Evolutionary conservation across 1,284 basidiomycete species (phyloP), one percentile per base, ranked within the genome.

Genomic region (Boletus semigastroideus): DNA sequence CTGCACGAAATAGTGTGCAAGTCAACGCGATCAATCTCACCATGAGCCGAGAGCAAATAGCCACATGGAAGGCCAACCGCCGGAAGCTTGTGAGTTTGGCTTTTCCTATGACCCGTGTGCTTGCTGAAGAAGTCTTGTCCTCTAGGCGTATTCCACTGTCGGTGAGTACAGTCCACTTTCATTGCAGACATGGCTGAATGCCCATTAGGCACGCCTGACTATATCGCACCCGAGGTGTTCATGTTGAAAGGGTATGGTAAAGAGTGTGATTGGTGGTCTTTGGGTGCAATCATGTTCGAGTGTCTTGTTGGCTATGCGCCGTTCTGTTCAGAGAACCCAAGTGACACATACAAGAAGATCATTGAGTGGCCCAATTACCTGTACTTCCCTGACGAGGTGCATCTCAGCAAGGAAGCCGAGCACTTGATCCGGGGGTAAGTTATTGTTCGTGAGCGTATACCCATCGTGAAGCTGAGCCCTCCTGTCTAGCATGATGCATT

Each of bases 151-250:
- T 70, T 98, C 95, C 2, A 99, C 96, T 25, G 97, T 99, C 60
- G 97, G 97, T 56, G 96, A 38, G 65, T 66, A 46, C 17, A 25
- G 25, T 25, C 48, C 33, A 28, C 7, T 11, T 25, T 31, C 2
- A 7, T 4, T 4, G 1, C n/a, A 19, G 13, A 38, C 31, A 25
- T 34, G 31, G 13, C 45, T 56, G n/a, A 68, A 39, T 43, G 3
- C 11, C 14, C 20, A 17, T 36, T 22, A 67, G 65, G 66, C 47
- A 67, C 91, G 27, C 66, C 66, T 25, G 66, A 67, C 48, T 88
- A 99, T 79, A 99, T 99, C 62, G 95, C 97, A 0, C 96, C 96
- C 2, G 96, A 99, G 67, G 97, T 99, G 67, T 99, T 99, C 79
- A 74, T 96, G 67, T 90, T 97, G 75, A 92, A 97, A 67, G 96